Evolutionary conservation across 2,329 filamentous ascomycete species (phyloP), one percentile per base, ranked within the genome.

Genomic region (Acephala macrosclerotiorum): DNA sequence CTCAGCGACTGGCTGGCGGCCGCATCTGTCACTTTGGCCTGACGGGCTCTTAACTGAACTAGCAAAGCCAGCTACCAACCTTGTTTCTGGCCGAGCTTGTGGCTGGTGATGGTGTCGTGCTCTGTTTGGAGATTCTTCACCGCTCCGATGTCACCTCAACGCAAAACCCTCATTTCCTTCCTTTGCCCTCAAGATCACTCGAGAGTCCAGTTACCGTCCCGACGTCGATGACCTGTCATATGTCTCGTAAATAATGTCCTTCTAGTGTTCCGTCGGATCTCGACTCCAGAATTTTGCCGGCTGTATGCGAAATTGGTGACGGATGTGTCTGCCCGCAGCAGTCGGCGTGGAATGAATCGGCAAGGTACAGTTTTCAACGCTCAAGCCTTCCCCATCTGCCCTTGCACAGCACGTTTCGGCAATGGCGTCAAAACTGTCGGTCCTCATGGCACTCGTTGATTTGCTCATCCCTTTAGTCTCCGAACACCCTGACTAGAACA

Each of bases 251-350:
- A 14, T 42, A 20, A n/a, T 20, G 8, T n/a, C 40, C 40, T 59
- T 26, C 22, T 33, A 53, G 22, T 33, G 25, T 33, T 9, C 18
- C 55, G 40, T 45, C 57, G 36, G 20, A 40, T 38, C 36, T n/a
- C 5, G 57, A 58, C 42, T 22, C 38, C 49, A 16, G n/a, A 6
- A 53, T 29, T 53, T 53, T 53, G 25, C 49, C 49, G 49, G 58
- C 57, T 60, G 58, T 40, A 60, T 60, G 58, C 40, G 58, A 60
- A 60, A 60, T 60, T 60, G 20, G 58, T 60, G 58, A 60, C 26
- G 58, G 33, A 25, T 53, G 49, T 29, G 49, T 33, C 49, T 53
- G 49, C 49, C 49, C 22, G 26, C 49, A 53, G 22, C 45, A 49
- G 14, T 22, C 49, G 25, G 49, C 58, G 45, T 47, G 40, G 14